Base-by-base conservation (phyloP, 192 early-diverging fungal species). In the Gigaspora rosea region DNA sequence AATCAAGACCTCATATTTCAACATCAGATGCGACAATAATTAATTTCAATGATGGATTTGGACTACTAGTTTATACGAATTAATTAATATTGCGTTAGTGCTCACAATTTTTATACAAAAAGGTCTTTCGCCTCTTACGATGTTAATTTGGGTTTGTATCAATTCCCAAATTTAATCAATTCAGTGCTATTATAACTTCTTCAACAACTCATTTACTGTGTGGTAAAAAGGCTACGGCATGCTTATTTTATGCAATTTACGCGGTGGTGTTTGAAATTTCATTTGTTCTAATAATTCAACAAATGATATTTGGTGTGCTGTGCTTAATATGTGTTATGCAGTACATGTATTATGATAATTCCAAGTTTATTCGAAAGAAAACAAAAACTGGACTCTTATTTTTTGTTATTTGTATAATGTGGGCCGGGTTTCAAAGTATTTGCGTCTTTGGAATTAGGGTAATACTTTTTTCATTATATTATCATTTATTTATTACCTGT, bases 231-330 rank as follows among this genome's bases (percentile, higher is more conserved):
- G 20, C 71, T 0, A 36, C 78, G n/a, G 13, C 78, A 5, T 58
- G 75, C 12, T 8, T 75, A 0, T 54, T 82, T 50, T 68, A 80
- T 41, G 83, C 81, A 22, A 62, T 69, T 4, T 84, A 84, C 46
- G 78, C 77, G 41, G 75, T 84, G 20, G 72, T 76, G 1, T 33
- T 70, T 2, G 46, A 76, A n/a, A 54, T 84, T 20, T 78, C 83
- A 6, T 80, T 84, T 32, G 67, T 81, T 7, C 59, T 84, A 16
- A 56, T 78, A 36, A 48, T 82, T 35, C 83, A 84, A 58, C 83
- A 81, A 32, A 79, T 80, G 59, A 8, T 84, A 2, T 84, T 84
- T 63, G 68, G 54, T 1, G 46, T 80, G 10, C 71, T 84, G 58
- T 50, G 72, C 9, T 36, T 62, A 11, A 49, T 82, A 2, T 80